These are phyloP conservation scores for Craspedostauros australis DNA, from an alignment of 108 stramenopile genomes.

Conservation along the genomic window DNA sequence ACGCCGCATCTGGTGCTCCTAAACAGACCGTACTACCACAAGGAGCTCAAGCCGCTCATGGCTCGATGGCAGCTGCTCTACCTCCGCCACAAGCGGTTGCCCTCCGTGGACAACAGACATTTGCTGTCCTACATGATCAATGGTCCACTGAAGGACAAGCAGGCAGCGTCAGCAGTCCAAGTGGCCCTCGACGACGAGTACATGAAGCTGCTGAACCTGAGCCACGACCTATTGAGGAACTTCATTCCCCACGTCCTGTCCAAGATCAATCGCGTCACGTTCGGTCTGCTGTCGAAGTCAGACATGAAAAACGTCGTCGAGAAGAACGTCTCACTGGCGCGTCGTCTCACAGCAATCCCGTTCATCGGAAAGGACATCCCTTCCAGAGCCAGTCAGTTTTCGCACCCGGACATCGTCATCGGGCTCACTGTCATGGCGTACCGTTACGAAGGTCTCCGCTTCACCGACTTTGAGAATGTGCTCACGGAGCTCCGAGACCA, in stretches of 20 bases:
- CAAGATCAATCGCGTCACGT: conserved; percentile 98
- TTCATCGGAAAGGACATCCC: conserved; percentile 99
- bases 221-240: conserved; percentile 87
- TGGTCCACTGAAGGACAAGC: conserved; percentile 70
- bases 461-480: conserved; percentile 82
- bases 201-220: conserved; percentile 97
- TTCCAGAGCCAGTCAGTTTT: conserved; percentile 94
- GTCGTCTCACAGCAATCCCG: conserved; percentile 94
- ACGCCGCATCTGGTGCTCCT: conserved; percentile 93
- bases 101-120: conserved; percentile 86
- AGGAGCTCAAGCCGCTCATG: conserved; percentile 80
- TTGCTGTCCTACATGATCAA: conserved; percentile 89
- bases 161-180: conserved; percentile 79
- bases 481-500: conserved; percentile 85
- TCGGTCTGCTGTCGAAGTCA: conserved; percentile 78
- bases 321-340: conserved; percentile 80
- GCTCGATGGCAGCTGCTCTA: conserved; percentile 97
- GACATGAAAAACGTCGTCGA: conserved; percentile 72
- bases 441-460: conserved; percentile 95
- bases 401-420: conserved; percentile 98
- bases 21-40: conserved; percentile 82
- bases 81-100: conserved; percentile 82
- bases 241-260: conserved; percentile 89
- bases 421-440: conserved; percentile 95
- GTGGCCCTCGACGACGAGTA: conserved; percentile 94